Percentiles rank a stretch among this genome's conserved stretches.
phyloP scores from a whole-genome alignment of 306 rosid genomes.

The Acacia melanoxylon region DNA sequence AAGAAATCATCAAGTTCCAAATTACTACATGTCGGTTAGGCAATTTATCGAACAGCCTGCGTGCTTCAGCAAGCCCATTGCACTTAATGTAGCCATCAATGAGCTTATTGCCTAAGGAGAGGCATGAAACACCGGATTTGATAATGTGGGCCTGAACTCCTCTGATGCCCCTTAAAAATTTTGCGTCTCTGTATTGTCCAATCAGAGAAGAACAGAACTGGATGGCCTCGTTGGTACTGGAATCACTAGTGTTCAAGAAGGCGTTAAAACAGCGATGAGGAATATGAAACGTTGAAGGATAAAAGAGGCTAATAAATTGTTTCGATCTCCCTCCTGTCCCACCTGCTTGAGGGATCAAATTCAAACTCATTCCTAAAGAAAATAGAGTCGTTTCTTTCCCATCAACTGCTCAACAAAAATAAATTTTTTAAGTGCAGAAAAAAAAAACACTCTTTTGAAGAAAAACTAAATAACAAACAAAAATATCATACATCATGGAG shows the following conservation, averaged over 20 bases:
- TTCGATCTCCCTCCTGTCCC: background rate
- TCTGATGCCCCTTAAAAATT: conserved; percentile 39
- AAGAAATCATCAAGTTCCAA: conserved; percentile 66
- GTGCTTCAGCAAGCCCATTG: conserved; percentile 47
- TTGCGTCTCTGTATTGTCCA: conserved; percentile 38
- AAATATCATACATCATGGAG: background rate
- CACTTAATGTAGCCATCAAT: conserved; percentile 55
- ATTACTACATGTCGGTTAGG: conserved; percentile 48
- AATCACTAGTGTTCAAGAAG: conserved; percentile 11
- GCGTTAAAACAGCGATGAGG: conserved; percentile 10
- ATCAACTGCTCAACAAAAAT: background rate
- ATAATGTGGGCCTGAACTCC: conserved; percentile 45
- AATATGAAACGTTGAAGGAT: background rate
- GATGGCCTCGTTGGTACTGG: conserved; percentile 13
- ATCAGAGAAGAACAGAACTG: conserved; percentile 46
- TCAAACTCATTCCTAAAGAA: background rate
- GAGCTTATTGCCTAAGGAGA: conserved; percentile 49
- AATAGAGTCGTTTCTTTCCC: background rate
- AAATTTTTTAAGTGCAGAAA: background rate
- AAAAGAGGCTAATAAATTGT: background rate
- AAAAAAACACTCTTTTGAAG: background rate
- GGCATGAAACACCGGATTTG: conserved; percentile 41
- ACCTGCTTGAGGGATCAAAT: background rate
- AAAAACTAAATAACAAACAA: background rate
- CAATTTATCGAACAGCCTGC: conserved; percentile 61